Conservation (phyloP, 345 rosid genomes). For the Noccaea bulbosa region DNA sequence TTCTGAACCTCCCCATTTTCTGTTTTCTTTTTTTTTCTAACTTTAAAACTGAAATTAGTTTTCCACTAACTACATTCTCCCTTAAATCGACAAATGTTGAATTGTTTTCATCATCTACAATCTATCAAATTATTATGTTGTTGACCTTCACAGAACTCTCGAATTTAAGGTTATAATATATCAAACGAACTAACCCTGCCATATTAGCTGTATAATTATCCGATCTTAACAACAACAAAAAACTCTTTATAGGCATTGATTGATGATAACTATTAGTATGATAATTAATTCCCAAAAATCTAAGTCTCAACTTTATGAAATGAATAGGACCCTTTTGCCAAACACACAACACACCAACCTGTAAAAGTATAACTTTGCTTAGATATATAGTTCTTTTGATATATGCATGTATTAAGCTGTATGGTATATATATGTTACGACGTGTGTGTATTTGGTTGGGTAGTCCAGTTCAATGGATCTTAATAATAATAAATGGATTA, state of each 20-base stretch:
- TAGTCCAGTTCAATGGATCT: constrained; percentile 39
- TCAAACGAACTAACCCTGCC: constrained; percentile 4
- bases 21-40: constrained; percentile 1
- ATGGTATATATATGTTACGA: constrained; percentile 17
- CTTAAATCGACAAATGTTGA: neutral
- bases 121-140: neutral
- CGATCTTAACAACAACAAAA: neutral
- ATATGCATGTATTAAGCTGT: constrained; percentile 25
- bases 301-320: constrained; percentile 35
- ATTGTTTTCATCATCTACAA: neutral
- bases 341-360: constrained; percentile 43
- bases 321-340: constrained; percentile 36
- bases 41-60: constrained; percentile 10
- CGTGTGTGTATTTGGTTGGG: neutral
- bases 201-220: constrained; percentile 3
- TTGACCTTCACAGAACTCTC: neutral
- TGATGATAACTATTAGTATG: neutral
- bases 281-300: constrained; percentile 3
- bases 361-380: constrained; percentile 43
- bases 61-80: constrained; percentile 15
- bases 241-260: constrained; percentile 6
- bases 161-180: neutral
- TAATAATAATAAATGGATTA: constrained; percentile 26
- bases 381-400: constrained; percentile 18
- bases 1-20: constrained; percentile 31